These are phyloP conservation scores for Colletotrichum sp. DNA, from an alignment of 2,329 filamentous ascomycete genomes.

Conservation along the genomic window DNA sequence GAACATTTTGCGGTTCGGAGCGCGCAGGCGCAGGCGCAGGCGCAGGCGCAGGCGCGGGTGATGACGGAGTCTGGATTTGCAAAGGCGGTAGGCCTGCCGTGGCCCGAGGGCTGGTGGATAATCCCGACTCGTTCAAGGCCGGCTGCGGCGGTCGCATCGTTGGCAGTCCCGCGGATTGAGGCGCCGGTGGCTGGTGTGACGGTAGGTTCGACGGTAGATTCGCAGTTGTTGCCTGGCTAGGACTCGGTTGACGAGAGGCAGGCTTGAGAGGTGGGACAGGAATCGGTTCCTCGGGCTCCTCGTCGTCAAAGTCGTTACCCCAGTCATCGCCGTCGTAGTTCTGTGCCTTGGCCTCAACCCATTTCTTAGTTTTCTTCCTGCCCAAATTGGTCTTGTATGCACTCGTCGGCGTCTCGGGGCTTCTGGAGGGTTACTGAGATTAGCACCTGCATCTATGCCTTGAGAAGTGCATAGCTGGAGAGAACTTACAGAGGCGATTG, in stretches of 20 bases:
- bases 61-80: constrained; percentile 33
- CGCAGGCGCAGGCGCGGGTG: not conserved
- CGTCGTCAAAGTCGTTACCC: constrained; percentile 70
- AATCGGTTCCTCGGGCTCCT: constrained; percentile 49
- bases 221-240: constrained; percentile 36
- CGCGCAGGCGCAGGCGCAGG: not conserved
- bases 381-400: constrained; percentile 85
- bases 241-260: constrained; percentile 29
- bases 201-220: constrained; percentile 22
- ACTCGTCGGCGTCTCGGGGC: constrained; percentile 25
- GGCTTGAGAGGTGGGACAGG: constrained; percentile 33
- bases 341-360: constrained; percentile 86
- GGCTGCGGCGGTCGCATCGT: constrained; percentile 26
- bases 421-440: not conserved
- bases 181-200: constrained; percentile 23
- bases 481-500: constrained; percentile 16
- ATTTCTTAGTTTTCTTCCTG: constrained; percentile 90
- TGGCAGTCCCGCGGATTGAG: constrained; percentile 26
- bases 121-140: constrained; percentile 6
- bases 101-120: constrained; percentile 26
- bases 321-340: constrained; percentile 95
- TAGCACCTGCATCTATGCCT: not conserved
- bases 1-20: constrained; percentile 6
- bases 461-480: not conserved
- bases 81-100: constrained; percentile 32